Base-by-base conservation (phyloP, 2,329 filamentous ascomycete species). In the Talaromyces atroroseus region DNA sequence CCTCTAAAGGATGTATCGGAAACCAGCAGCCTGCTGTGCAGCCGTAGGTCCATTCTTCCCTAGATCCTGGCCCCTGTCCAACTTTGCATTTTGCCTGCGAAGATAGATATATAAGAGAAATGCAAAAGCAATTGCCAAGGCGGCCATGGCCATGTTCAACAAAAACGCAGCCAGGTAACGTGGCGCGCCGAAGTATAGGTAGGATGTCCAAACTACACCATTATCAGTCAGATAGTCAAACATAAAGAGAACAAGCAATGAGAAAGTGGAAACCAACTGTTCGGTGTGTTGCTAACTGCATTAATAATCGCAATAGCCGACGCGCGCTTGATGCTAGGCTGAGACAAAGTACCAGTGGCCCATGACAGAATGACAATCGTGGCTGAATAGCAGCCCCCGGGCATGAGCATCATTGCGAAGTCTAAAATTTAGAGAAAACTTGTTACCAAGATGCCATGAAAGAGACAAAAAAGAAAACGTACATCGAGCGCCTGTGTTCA, bases 401-500 rank as follows among this genome's bases (percentile, higher is more conserved):
- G 60, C 56, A 61, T 63, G 10, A 70, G 61, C 66, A 70, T 69
- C 66, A 70, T 70, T 40, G 68, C 66, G 46, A 65, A 57, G 60
- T 68, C 60, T 61, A 16, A n/a, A 23, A n/a, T 26, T n/a, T 10
- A n/a, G 18, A 56, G 44, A 40, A 6, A 29, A 7, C 20, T 32
- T 34, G 49, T 29, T 5, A 26, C 16, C n/a, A 21, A 29, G 21
- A 21, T 7, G 16, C n/a, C n/a, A 23, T n/a, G n/a, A 20, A 8
- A 57, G 14, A 5, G 16, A n/a, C 12, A 4, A 16, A 45, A 8
- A 18, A 18, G 40, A 23, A 10, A 24, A 54, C 60, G 24, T 49
- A 61, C 60, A 68, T 16, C 66, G 61, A 32, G 65, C 65, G 5
- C 53, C 66, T 5, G 61, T 64, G 36, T 64, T 65, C 18, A 66